phyloP scores from a whole-genome alignment of 352 stramenopile genomes.

The Globisporangium recalcitrans region DNA sequence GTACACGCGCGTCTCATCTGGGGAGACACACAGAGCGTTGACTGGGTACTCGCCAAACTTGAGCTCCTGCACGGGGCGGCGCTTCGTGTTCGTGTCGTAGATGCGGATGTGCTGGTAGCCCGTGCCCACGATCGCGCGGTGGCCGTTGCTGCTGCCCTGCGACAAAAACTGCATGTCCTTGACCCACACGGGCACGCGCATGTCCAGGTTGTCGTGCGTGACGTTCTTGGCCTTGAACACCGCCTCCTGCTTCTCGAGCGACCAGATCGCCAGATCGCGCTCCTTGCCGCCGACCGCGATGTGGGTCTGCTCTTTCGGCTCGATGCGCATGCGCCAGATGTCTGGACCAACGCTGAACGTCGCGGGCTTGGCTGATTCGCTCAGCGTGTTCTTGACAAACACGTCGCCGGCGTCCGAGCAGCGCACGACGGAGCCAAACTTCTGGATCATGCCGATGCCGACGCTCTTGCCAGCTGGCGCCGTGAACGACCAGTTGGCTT shows the following conservation, averaged over 20 bases:
- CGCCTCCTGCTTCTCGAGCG: slow-evolving; percentile 67
- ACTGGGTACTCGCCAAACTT: slow-evolving; percentile 71
- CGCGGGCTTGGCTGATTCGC: slow-evolving; percentile 29
- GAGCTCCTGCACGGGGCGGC: slow-evolving; percentile 63
- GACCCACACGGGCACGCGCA: slow-evolving; percentile 88
- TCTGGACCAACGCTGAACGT: slow-evolving; percentile 49
- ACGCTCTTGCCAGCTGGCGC: slow-evolving; percentile 24
- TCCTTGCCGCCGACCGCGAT: slow-evolving; percentile 81
- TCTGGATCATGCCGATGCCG: slow-evolving; percentile 49
- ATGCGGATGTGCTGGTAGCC: slow-evolving; percentile 76
- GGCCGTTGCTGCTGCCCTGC: slow-evolving; percentile 53
- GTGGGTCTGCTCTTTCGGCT: slow-evolving; percentile 38
- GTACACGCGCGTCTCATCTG: slow-evolving; percentile 73
- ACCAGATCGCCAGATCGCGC: slow-evolving; percentile 76
- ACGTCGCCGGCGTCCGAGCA: slow-evolving; percentile 57
- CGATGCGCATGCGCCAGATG: slow-evolving; percentile 55
- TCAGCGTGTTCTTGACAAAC: slow-evolving; percentile 42
- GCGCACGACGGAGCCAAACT: slow-evolving; percentile 65
- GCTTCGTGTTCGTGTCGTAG: slow-evolving; percentile 87
- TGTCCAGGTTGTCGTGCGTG: slow-evolving; percentile 81
- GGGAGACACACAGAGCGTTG: slow-evolving; percentile 67
- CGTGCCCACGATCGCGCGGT: slow-evolving; percentile 72
- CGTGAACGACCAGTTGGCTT: slow-evolving; percentile 45
- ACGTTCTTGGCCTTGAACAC: slow-evolving; percentile 87
- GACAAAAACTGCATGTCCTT: slow-evolving; percentile 71